A percentile compares a stretch with the other conserved stretches of the same genome.
phyloP scores from a whole-genome alignment of 768 basidiomycete species.

The Tylopilus sp. region DNA sequence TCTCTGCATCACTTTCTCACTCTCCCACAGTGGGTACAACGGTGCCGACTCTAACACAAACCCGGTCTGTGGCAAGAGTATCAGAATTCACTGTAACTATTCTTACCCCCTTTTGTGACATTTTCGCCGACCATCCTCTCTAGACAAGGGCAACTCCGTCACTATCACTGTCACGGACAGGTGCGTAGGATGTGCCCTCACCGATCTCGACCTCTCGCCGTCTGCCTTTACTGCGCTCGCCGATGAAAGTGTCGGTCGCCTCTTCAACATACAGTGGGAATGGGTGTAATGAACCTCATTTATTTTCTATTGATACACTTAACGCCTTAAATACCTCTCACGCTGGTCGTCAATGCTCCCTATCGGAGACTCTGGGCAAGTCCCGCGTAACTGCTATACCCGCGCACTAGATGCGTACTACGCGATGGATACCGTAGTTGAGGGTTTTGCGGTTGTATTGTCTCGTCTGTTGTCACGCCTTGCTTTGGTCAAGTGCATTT shows the following conservation, averaged over 20 bases:
- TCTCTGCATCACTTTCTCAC: background rate
- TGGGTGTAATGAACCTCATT: conserved; percentile 2
- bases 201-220: conserved; percentile 63
- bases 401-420: conserved; percentile 26
- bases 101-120: background rate
- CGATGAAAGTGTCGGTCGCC: conserved; percentile 43
- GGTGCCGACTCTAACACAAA: conserved; percentile 69
- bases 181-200: conserved; percentile 50
- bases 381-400: conserved; percentile 1
- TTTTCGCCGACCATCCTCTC: conserved; percentile 13
- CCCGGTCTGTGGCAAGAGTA: conserved; percentile 59
- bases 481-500: conserved; percentile 36
- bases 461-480: conserved; percentile 15
- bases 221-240: conserved; percentile 53
- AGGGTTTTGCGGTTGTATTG: conserved; percentile 19
- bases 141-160: conserved; percentile 52
- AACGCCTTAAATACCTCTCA: conserved; percentile 5
- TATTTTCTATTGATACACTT: conserved; percentile 30
- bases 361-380: conserved; percentile 28
- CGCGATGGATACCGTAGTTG: conserved; percentile 25
- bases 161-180: conserved; percentile 57
- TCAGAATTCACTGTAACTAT: conserved; percentile 47
- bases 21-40: conserved; percentile 44
- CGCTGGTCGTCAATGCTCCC: conserved; percentile 22
- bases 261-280: conserved; percentile 22